phyloP scores from a whole-genome alignment of 2,329 filamentous ascomycete species.

The Sarocladiaceae sp. region DNA sequence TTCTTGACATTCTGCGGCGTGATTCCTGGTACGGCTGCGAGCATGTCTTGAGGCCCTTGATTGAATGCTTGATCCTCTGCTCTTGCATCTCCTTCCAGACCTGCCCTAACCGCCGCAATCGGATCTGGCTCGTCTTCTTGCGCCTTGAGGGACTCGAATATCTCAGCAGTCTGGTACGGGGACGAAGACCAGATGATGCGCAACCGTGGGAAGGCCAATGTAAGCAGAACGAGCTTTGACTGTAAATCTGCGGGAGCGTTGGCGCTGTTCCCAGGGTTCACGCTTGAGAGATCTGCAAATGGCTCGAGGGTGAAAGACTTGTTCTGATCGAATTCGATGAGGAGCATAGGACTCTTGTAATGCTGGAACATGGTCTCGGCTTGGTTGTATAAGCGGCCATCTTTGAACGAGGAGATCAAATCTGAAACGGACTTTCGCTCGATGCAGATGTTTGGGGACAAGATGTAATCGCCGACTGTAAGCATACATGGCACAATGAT shows the following conservation, averaged over 20 bases:
- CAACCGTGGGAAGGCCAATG: slow-evolving; percentile 83
- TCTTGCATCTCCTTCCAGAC: slow-evolving; percentile 52
- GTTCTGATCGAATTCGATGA: slow-evolving; percentile 97
- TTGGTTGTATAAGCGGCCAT: slow-evolving; percentile 88
- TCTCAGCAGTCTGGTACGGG: slow-evolving; percentile 95
- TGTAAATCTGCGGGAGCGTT: slow-evolving; percentile 70
- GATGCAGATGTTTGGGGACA: slow-evolving; percentile 86
- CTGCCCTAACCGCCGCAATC: slow-evolving; percentile 76
- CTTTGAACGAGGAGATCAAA: slow-evolving; percentile 84
- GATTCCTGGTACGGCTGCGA: slow-evolving; percentile 78
- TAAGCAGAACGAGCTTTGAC: slow-evolving; percentile 86
- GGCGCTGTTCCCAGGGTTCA: slow-evolving; percentile 38
- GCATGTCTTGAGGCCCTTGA: slow-evolving; percentile 84
- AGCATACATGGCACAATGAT: slow-evolving; percentile 90
- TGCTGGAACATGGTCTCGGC: slow-evolving; percentile 91
- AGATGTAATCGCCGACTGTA: slow-evolving; percentile 93
- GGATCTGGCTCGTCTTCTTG: slow-evolving; percentile 89
- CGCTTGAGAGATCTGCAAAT: slow-evolving; percentile 62
- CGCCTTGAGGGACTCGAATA: slow-evolving; percentile 90
- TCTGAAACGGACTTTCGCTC: slow-evolving; percentile 93
- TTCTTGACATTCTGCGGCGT: slow-evolving; percentile 72
- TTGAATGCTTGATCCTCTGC: slow-evolving; percentile 72
- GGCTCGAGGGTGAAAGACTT: slow-evolving; percentile 94
- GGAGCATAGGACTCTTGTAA: slow-evolving; percentile 83
- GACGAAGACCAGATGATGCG: slow-evolving; percentile 92